A percentile compares a stretch with the other conserved stretches of the same genome.
Conservation (phyloP, 768 basidiomycete genomes). For the Guyanaporus albipodus region DNA sequence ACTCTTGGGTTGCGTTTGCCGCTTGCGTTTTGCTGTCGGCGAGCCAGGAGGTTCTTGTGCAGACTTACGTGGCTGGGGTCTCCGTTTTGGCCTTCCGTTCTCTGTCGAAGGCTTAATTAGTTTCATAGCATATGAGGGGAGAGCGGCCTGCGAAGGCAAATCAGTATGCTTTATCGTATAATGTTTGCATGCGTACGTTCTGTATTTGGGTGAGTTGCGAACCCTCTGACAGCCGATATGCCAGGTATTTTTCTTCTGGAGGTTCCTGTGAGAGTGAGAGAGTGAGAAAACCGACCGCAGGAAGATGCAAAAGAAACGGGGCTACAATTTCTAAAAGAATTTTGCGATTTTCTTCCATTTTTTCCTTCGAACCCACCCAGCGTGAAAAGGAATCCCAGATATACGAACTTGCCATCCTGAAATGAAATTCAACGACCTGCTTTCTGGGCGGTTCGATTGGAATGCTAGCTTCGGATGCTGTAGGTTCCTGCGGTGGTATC, state of each 20-base stretch:
- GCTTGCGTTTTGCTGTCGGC: conserved; percentile 40
- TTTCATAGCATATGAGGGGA: conserved; percentile 51
- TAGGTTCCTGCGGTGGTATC: conserved; percentile 9
- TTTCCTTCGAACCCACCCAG: conserved; percentile 60
- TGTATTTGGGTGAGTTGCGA: conserved; percentile 56
- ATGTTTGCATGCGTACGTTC: conserved; percentile 38
- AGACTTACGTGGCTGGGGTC: conserved; percentile 30
- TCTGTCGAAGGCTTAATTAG: conserved; percentile 50
- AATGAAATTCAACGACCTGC: conserved; percentile 43
- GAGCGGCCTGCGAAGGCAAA: conserved; percentile 36
- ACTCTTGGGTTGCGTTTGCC: conserved; percentile 32
- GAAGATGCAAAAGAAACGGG: neutral
- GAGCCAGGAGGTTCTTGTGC: conserved; percentile 19
- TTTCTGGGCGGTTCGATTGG: conserved; percentile 9
- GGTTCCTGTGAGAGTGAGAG: conserved; percentile 33
- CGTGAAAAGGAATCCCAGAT: conserved; percentile 57
- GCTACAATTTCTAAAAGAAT: conserved; percentile 46
- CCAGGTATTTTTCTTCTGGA: conserved; percentile 48
- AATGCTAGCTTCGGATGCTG: conserved; percentile 11
- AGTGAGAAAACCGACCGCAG: neutral
- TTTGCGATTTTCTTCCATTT: conserved; percentile 45
- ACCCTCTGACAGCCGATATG: conserved; percentile 54
- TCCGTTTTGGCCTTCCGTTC: conserved; percentile 35
- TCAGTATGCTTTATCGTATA: neutral
- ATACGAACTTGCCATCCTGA: conserved; percentile 44